phyloP scores from a whole-genome alignment of 495 filamentous ascomycete species.

The Penicillium salamii region DNA sequence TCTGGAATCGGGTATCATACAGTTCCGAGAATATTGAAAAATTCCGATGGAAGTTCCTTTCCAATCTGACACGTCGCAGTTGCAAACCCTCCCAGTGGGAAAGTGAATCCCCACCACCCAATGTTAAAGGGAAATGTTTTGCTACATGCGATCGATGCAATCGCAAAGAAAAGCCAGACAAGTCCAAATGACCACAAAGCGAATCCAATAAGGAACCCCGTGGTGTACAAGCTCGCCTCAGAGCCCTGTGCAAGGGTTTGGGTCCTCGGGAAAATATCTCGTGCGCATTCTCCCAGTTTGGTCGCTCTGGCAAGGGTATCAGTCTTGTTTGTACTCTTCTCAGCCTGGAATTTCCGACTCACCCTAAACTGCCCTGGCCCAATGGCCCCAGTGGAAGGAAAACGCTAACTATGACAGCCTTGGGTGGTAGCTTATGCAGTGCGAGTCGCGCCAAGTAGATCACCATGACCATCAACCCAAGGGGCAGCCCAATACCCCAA shows the following conservation, averaged over 20 bases:
- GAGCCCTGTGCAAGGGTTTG: conserved; percentile 38
- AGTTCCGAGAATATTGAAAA: conserved; percentile 53
- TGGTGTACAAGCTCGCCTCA: conserved; percentile 51
- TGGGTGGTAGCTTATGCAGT: conserved; percentile 53
- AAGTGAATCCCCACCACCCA: conserved; percentile 68
- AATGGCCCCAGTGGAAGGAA: conserved; percentile 63
- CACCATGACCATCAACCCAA: conserved; percentile 52
- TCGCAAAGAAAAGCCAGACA: conserved; percentile 61
- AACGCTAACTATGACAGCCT: conserved; percentile 57
- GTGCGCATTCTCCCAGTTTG: conserved; percentile 52
- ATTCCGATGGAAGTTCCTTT: conserved; percentile 46
- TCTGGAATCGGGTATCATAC: conserved; percentile 19
- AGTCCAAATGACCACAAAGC: conserved; percentile 61
- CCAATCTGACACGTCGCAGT: conserved; percentile 42
- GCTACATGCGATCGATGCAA: conserved; percentile 27
- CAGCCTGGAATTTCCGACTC: not conserved
- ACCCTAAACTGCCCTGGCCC: conserved; percentile 56
- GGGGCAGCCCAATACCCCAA: conserved; percentile 57
- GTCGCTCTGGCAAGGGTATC: conserved; percentile 33
- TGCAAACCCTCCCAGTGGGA: conserved; percentile 60
- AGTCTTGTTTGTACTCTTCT: not conserved
- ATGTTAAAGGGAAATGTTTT: conserved; percentile 61
- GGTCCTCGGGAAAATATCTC: conserved; percentile 48
- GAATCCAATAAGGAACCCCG: conserved; percentile 51
- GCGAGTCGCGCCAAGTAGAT: conserved; percentile 62